Conservation (phyloP, 768 basidiomycete species). For the Lentinus brumalis region DNA sequence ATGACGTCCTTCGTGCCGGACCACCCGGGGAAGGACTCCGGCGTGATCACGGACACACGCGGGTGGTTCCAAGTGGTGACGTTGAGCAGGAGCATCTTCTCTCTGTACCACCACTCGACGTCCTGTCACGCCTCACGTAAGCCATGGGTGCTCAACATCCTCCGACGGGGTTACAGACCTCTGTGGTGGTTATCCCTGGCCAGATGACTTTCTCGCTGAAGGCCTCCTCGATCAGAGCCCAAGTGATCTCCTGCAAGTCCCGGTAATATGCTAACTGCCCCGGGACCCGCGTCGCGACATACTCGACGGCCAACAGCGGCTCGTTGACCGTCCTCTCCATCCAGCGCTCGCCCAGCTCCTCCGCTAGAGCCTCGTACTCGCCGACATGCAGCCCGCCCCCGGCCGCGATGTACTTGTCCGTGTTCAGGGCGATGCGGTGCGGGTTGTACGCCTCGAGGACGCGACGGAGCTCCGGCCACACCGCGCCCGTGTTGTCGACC, state of each 20-base stretch:
- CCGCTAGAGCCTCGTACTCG: slow-evolving; percentile 41
- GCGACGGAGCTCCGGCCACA: slow-evolving; percentile 48
- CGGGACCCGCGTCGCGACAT: slow-evolving; percentile 43
- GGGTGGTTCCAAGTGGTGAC: slow-evolving; percentile 57
- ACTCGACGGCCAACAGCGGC: slow-evolving; percentile 52
- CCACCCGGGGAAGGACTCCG: slow-evolving; percentile 46
- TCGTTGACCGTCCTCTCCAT: slow-evolving; percentile 41
- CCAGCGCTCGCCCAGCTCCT: slow-evolving; percentile 45
- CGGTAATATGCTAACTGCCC: slow-evolving; percentile 48
- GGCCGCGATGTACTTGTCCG: slow-evolving; percentile 48
- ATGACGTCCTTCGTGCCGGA: slow-evolving; percentile 42
- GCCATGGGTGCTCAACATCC: not conserved
- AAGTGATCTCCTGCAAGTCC: slow-evolving; percentile 50
- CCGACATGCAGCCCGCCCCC: slow-evolving; percentile 53
- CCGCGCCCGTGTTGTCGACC: slow-evolving; percentile 51
- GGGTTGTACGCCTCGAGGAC: slow-evolving; percentile 41
- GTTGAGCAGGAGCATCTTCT: slow-evolving; percentile 49
- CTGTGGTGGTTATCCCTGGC: slow-evolving; percentile 48
- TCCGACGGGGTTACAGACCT: slow-evolving; percentile 29
- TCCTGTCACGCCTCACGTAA: slow-evolving; percentile 34
- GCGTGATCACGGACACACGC: slow-evolving; percentile 46
- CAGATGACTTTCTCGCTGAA: slow-evolving; percentile 46
- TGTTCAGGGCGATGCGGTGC: slow-evolving; percentile 47
- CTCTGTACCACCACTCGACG: slow-evolving; percentile 56
- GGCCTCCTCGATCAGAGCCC: slow-evolving; percentile 56